Evolutionary conservation across 2,329 filamentous ascomycete species (phyloP).

Genomic region (Curvularia sp.): DNA sequence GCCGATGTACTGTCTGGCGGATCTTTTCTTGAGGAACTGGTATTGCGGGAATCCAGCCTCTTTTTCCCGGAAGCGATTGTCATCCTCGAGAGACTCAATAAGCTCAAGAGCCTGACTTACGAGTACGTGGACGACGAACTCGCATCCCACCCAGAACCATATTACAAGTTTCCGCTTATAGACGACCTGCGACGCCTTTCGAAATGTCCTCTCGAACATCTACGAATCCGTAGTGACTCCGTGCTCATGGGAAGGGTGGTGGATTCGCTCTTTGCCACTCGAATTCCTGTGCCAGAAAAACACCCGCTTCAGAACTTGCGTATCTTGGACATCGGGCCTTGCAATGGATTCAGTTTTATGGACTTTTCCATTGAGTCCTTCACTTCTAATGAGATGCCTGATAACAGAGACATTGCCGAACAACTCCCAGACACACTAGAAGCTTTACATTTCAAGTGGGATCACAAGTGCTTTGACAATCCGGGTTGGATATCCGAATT

Average conservation of each 20-base stretch:
- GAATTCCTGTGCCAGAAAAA: background rate
- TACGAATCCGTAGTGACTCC: slow-evolving; percentile 6
- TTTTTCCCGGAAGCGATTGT: background rate
- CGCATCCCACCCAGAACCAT: background rate
- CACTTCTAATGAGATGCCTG: no score
- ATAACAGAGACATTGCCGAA: background rate
- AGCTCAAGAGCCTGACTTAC: slow-evolving; percentile 15
- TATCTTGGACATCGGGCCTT: slow-evolving; percentile 13
- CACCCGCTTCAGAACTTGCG: background rate
- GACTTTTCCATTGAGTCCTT: background rate
- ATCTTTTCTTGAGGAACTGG: slow-evolving; percentile 12
- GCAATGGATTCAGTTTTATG: slow-evolving; percentile 1
- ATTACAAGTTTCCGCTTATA: background rate
- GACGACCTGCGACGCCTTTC: background rate
- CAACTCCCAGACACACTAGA: slow-evolving; percentile 8
- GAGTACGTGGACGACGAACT: slow-evolving; percentile 8
- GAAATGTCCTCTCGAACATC: slow-evolving; percentile 1
- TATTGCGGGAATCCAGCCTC: slow-evolving; percentile 8
- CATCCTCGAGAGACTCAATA: slow-evolving; percentile 2
- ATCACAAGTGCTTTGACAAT: background rate
- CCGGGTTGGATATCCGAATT: background rate
- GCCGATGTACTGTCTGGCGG: background rate
- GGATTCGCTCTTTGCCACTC: background rate
- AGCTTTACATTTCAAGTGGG: slow-evolving; percentile 9
- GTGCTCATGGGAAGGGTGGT: background rate